A percentile compares a stretch with the other conserved stretches of the same genome.
Evolutionary conservation across 805 yeast genomes (phyloP).

Genomic region (Monosporozyma unispora): DNA sequence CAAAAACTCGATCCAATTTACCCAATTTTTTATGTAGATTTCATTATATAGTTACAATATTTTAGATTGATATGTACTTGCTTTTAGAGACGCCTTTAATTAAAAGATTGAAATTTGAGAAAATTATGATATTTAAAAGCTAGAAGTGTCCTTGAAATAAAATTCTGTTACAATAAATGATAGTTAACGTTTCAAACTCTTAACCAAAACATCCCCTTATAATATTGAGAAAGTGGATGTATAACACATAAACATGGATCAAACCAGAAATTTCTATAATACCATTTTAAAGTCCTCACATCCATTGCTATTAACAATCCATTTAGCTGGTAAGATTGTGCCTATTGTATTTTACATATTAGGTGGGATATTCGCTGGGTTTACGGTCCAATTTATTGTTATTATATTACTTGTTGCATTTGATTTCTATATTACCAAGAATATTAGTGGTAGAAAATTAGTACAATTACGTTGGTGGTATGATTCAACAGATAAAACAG

Average conservation of each 20-base stretch:
- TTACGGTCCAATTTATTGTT: constrained; percentile 53
- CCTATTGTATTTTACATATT: constrained; percentile 28
- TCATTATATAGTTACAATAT: background rate
- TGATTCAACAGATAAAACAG: constrained; percentile 41
- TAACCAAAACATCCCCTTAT: too few relatives aligned
- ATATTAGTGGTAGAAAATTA: constrained; percentile 78
- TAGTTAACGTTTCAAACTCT: too few relatives aligned
- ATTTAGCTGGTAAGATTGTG: constrained; percentile 24
- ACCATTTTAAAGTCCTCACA: constrained; percentile 30
- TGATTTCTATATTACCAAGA: constrained; percentile 91
- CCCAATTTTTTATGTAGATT: constrained; percentile 44
- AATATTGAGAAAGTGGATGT: too few relatives aligned
- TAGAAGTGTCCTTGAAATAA: background rate
- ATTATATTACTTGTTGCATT: constrained; percentile 71
- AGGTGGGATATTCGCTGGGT: constrained; percentile 27
- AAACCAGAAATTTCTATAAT: constrained; percentile 24
- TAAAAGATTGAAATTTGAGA: background rate
- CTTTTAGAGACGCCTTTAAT: background rate
- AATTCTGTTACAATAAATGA: too few relatives aligned
- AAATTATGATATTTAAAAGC: background rate
- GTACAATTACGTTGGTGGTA: constrained; percentile 98
- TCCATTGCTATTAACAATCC: constrained; percentile 25
- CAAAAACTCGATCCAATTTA: constrained; percentile 46
- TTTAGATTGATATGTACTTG: background rate
- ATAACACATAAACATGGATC: constrained; percentile 18